These are phyloP conservation scores for Boletellus emodensis DNA, from an alignment of 768 basidiomycete genomes.

Conservation along the genomic window DNA sequence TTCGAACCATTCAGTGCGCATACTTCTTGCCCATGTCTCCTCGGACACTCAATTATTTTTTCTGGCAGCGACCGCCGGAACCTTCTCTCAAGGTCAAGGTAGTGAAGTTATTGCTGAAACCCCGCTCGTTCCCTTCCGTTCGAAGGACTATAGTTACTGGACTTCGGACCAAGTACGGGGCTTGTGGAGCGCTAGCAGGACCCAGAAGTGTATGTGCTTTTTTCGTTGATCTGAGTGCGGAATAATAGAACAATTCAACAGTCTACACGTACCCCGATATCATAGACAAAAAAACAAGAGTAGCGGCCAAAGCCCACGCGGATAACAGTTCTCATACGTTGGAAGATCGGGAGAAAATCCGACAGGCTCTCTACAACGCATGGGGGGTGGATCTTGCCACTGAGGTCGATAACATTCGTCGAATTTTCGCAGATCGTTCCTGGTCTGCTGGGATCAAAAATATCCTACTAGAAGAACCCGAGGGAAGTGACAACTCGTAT, in stretches of 20 bases:
- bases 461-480: not conserved
- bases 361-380: too few relatives aligned
- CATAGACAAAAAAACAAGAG: not conserved
- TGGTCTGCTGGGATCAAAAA: too few relatives aligned
- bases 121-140: conserved; percentile 15
- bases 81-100: too few relatives aligned
- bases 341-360: too few relatives aligned
- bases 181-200: not conserved
- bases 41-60: not conserved
- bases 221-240: not conserved
- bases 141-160: conserved; percentile 5
- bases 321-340: too few relatives aligned
- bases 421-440: too few relatives aligned
- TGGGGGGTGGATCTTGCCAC: too few relatives aligned
- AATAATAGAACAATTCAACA: not conserved
- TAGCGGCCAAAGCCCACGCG: conserved; percentile 11
- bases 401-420: too few relatives aligned
- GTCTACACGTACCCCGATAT: conserved; percentile 21
- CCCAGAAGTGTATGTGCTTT: conserved; percentile 7
- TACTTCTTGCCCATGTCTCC: not conserved
- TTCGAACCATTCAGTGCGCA: conserved; percentile 7
- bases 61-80: conserved; percentile 1
- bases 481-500: not conserved
- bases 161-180: conserved; percentile 12
- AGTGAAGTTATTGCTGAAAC: too few relatives aligned